phyloP scores from a whole-genome alignment of 1,139 yeast species.

The Lodderomyces elongisporus region DNA sequence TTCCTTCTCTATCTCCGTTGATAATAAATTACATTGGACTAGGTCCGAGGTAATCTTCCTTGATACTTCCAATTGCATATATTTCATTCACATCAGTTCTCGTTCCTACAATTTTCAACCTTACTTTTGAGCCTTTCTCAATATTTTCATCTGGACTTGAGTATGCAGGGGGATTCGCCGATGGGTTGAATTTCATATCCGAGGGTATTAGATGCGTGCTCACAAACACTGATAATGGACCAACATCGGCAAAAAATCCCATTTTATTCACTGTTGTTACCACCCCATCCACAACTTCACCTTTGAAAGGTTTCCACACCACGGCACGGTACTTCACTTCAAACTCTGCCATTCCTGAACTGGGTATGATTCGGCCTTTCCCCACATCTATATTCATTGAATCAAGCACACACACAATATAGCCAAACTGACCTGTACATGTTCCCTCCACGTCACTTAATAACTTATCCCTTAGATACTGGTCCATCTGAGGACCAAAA shows the following conservation, averaged over 20 bases:
- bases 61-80: constrained; percentile 95
- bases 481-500: constrained; percentile 97
- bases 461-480: constrained; percentile 80
- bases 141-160: constrained; percentile 93
- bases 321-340: constrained; percentile 95
- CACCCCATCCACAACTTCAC: constrained; percentile 96
- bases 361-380: constrained; percentile 86
- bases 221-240: constrained; percentile 91
- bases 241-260: constrained; percentile 98
- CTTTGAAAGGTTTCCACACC: constrained; percentile 98
- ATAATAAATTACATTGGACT: constrained; percentile 37
- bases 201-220: constrained; percentile 93
- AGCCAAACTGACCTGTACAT: constrained; percentile 98
- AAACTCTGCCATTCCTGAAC: constrained; percentile 90
- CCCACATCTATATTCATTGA: constrained; percentile 95
- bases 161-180: constrained; percentile 98
- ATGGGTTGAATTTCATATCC: constrained; percentile 90
- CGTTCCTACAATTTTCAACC: constrained; percentile 95
- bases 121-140: constrained; percentile 87
- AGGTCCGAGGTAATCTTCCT: constrained; percentile 95
- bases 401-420: constrained; percentile 92
- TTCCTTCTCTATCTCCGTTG: too few species aligned
- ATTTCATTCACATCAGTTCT: constrained; percentile 96
- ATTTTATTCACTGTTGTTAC: constrained; percentile 92
- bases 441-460: constrained; percentile 97